Evolutionary conservation across 139 green algal genomes (phyloP), one percentile per base, ranked within the genome.

Genomic region (Coccomyxa sp.): DNA sequence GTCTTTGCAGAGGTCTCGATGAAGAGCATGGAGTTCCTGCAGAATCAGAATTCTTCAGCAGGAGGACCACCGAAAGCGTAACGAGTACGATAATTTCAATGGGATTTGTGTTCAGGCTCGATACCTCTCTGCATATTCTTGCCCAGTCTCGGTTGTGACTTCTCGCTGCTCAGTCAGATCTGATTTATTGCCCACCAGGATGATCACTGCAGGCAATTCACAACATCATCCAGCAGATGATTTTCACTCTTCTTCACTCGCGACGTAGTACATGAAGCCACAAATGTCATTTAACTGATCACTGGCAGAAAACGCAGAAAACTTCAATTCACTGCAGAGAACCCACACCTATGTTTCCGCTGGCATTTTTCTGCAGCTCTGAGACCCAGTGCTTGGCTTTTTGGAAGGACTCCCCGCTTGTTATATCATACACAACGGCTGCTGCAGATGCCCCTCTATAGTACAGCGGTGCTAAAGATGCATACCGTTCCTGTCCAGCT

Each of bases 161-260:
- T 91, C 88, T 0, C 92, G 68, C 30, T 91, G 67, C 17, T 89
- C 85, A 51, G 32, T 81, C 81, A 98, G 81, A 68, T 98, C 94
- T 9, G 83, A 88, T 84, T 98, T 98, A 88, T 98, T 98, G 77
- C 93, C 94, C 13, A 97, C 94, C 15, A 97, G 88, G 18, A 92
- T 82, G 45, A 96, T 89, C 13, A 95, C 91, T 94, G 87, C 77
- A 86, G 4, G 10, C 14, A n/a, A n/a, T n/a, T n/a, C n/a, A n/a
- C n/a, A n/a, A n/a, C n/a, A 58, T 76, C 58, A 60, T 28, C 63
- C 18, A 28, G 63, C 63, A 21, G 1, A 25, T 71, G 15, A 68
- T 11, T 21, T 15, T 11, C 63, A 71, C 1, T 25, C 63, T 71
- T 71, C 9, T 15, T 71, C 63, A 21, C 63, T 71, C 63, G 10